Evolutionary conservation across 768 basidiomycete genomes (phyloP), one percentile per base, ranked within the genome.

Genomic region (Lactifluus subvellereus): DNA sequence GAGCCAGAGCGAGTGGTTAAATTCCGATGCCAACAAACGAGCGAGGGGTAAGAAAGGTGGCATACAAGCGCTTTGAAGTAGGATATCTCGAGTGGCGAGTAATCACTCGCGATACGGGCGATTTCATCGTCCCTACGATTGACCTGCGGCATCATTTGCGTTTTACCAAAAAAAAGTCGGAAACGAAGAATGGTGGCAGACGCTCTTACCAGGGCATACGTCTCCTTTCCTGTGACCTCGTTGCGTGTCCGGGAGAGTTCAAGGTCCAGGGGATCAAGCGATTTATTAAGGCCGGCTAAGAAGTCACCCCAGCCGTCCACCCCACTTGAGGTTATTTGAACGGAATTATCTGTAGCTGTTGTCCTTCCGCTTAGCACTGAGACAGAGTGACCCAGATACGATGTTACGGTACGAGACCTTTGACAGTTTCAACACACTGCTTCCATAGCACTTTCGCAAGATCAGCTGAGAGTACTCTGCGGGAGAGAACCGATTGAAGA

Each of bases 41-140:
- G 6, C n/a, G 2, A 14, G 27, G 3, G 14, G 7, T 11, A 20
- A 27, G 27, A 27, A 33, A n/a, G 30, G 57, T 54, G n/a, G n/a
- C 58, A 30, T 70, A 92, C 93, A 62, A 94, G 77, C 4, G 84
- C 84, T 75, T 87, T 92, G 79, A 94, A 94, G 75, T 84, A 94
- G 0, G 84, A 78, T 56, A 94, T 93, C 73, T 96, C 93, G 37
- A 77, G 75, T 0, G 90, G 77, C 2, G 81, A 82, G 69, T 94
- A 96, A 45, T 91, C 89, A 0, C 91, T 92, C 3, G 92, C 93
- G 71, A 90, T 74, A 71, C 92, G 91, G 0, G 93, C 88, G 38
- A 94, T 79, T 57, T 86, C 86, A 69, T 95, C 93, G 18, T 84
- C 86, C 65, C 85, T 89, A 9, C 80, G 77, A 70, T 95, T 96